Evolutionary conservation across 331 rosid species (phyloP), one percentile per base, ranked within the genome.

Genomic region (Stylosanthes scabra): DNA sequence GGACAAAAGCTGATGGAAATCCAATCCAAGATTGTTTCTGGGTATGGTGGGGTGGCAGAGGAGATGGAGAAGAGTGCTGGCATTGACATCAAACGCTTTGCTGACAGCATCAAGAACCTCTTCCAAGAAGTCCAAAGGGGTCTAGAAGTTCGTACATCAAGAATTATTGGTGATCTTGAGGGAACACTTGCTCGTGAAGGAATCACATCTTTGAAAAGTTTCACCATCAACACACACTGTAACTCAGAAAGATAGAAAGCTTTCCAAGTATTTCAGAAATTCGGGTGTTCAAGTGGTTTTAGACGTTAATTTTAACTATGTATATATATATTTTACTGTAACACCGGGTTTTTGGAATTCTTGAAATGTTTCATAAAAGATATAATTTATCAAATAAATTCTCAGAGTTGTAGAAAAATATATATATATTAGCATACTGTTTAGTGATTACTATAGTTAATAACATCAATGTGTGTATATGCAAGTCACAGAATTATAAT

Each of bases 181-280:
- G 97, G 97, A 49, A 86, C 97, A 70, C 86, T 94, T 65, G 97
- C 99, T 69, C 82, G 97, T 74, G 97, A 91, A 76, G 97, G 97
- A 61, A 94, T 94, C 93, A 88, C 66, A 77, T 61, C 83, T 27
- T 88, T 62, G 39, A 12, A 29, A 57, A 31, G 4, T 31, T 31
- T 31, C 37, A 31, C 37, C 37, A 31, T 5, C 37, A 31, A 31
- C 37, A 20, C 25, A 20, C 1, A 20, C 25, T 20, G 25, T 20
- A 20, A 20, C 25, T 20, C 25, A 20, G 1, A 20, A 20, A 20
- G 25, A 20, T 20, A 20, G 25, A 20, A 20, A 20, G 25, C 1
- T 0, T 20, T 20, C 1, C 25, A 1, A 20, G 25, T 20, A 20
- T 20, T 20, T 20, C 25, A 20, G 25, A 20, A 20, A 20, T 1